phyloP scores from a whole-genome alignment of 352 stramenopile genomes.

The Globisporangium camurandrum region DNA sequence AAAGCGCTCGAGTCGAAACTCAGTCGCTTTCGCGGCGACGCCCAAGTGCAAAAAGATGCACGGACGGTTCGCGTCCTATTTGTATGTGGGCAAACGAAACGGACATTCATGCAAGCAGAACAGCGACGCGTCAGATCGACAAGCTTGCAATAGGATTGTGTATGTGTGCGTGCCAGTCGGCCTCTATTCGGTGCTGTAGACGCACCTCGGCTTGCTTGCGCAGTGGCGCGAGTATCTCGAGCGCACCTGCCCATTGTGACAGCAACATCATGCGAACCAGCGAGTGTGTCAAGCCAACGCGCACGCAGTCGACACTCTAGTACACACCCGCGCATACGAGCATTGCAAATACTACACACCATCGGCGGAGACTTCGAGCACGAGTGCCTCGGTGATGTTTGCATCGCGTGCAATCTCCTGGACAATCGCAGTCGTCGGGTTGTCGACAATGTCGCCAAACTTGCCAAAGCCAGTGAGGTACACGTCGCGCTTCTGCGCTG shows the following conservation, averaged over 20 bases:
- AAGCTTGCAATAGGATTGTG: not conserved
- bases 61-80: conserved; percentile 34
- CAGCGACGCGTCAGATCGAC: not conserved
- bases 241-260: conserved; percentile 13
- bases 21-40: conserved; percentile 32
- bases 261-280: not conserved
- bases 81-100: not conserved
- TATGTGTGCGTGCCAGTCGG: no score
- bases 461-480: conserved; percentile 82
- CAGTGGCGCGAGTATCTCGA: conserved; percentile 29
- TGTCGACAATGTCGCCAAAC: conserved; percentile 76
- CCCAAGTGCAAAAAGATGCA: conserved; percentile 74
- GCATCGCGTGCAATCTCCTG: conserved; percentile 41
- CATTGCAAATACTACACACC: conserved; percentile 15
- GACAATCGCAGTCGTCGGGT: conserved; percentile 64
- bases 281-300: not conserved
- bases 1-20: conserved; percentile 53
- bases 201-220: conserved; percentile 28
- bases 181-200: no score
- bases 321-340: not conserved
- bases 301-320: not conserved
- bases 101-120: not conserved
- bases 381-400: conserved; percentile 55
- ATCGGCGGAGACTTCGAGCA: conserved; percentile 66
- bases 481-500: conserved; percentile 37